Base-by-base conservation (phyloP, 768 basidiomycete species). In the Russula dissimulans region DNA sequence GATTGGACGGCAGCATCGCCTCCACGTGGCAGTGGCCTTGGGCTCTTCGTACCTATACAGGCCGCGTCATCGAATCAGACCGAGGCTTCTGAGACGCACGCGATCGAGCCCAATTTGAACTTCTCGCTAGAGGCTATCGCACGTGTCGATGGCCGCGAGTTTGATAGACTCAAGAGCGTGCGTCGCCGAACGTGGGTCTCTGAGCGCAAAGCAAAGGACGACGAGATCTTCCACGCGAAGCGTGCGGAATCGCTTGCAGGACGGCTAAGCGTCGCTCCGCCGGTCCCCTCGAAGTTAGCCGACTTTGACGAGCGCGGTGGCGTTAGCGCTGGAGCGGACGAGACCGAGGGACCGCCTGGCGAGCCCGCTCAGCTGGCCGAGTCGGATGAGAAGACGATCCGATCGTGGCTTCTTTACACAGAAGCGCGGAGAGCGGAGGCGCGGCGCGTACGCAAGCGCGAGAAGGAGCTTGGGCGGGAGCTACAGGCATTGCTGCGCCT, bases 381-480 rank as follows among this genome's bases (percentile, higher is more conserved):
- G 51, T 58, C 54, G n/a, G 62, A 63, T 32, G 57, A 63, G 41
- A 63, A 59, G 51, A 57, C 60, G 15, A 61, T 61, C 29, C 60
- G 65, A 72, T 14, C 73, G 72, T 6, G 77, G 76, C 17, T 78
- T 22, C 11, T 56, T 17, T 61, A 53, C 56, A 54, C 65, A 29
- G 64, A 64, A 41, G 66, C 67, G 61, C 64, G 65, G 62, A 67
- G 68, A 54, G 72, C 72, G 61, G 80, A 79, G 65, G 78, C 77
- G 55, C 71, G 76, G 63, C 76, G 72, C 61, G 68, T 57, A 64
- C 71, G 78, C 62, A 82, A 80, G 69, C 71, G 74, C 52, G 79
- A 81, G 65, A 78, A 79, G 65, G 84, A 83, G 69, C 72, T 78
- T 43, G 75, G 76, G 26, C 76, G 78, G 62, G 85, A 86, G 72